These are phyloP conservation scores for Acer campestre DNA, from an alignment of 345 rosid genomes.

Conservation along the genomic window DNA sequence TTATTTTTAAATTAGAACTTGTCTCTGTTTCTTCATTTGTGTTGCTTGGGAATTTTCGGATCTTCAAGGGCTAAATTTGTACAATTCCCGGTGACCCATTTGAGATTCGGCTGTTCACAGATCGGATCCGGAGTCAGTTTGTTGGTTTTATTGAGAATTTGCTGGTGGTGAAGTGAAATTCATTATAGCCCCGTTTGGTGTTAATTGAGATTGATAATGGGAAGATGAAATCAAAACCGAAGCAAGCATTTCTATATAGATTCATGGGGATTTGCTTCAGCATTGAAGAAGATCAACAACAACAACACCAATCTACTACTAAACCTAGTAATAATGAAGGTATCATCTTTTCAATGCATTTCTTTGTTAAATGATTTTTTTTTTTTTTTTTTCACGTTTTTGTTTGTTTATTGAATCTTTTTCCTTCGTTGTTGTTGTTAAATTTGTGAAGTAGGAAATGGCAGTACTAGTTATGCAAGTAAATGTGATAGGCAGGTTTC, in stretches of 20 bases:
- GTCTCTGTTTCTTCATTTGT: not conserved
- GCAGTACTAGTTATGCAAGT: conserved; percentile 16
- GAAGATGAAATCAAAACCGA: conserved; percentile 14
- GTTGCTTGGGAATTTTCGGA: not conserved
- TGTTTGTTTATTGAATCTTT: not conserved
- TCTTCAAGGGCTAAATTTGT: not conserved
- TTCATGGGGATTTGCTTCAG: conserved; percentile 59
- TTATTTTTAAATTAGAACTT: not conserved
- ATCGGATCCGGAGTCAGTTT: conserved; percentile 15
- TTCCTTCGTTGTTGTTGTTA: not conserved
- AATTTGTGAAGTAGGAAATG: conserved; percentile 22
- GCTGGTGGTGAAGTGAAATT: no score
- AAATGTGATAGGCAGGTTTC: conserved; percentile 20
- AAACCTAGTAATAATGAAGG: not conserved
- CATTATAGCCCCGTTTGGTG: no score
- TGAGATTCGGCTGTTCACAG: conserved; percentile 15
- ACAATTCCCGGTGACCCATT: conserved; percentile 14
- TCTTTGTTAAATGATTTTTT: not conserved
- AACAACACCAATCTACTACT: not conserved
- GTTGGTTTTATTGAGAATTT: not conserved
- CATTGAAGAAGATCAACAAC: conserved; percentile 22
- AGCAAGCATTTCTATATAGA: conserved; percentile 3
- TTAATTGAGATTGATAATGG: not conserved
- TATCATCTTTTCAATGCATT: not conserved
- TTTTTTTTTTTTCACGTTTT: not conserved